Base-by-base conservation (phyloP, 768 basidiomycete genomes). In the Amylocystis lapponica region DNA sequence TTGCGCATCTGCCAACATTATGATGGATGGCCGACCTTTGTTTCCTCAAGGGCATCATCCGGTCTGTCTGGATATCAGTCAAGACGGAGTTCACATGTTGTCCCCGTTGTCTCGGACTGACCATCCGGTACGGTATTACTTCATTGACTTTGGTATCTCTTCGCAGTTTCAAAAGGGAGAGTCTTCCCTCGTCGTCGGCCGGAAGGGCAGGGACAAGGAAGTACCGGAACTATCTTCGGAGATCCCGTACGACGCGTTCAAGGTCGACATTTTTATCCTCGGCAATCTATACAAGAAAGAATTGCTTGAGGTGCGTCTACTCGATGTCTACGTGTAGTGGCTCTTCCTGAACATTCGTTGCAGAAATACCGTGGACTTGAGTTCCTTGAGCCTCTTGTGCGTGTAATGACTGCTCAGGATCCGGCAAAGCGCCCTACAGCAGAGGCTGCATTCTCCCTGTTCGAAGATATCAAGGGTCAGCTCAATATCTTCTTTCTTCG, bases 231-330 rank as follows among this genome's bases (percentile, higher is more conserved):
- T 60, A 2, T 54, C 49, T 3, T 11, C 19, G 10, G 30, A 39
- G 1, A 21, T 44, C 2, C 59, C 54, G 1, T 59, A 60, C 34
- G 47, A 62, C 27, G 44, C 54, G 1, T 58, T 49, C 46, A 54
- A 57, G 36, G 46, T 52, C 27, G 61, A 60, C 21, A 55, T 59
- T 2, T 62, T 49, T 36, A 47, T 50, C 9, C 43, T 60, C 7
- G 59, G 61, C 2, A 52, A 58, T 39, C 16, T 60, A 1, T 59
- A 46, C 34, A 36, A 45, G 22, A 50, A 50, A 26, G 46, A 54
- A 10, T 49, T 56, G 12, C 16, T 42, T 9, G 20, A 29, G 27
- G 39, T 41, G n/a, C n/a, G n/a, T n/a, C n/a, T n/a, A n/a, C n/a
- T n/a, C n/a, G n/a, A n/a, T n/a, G n/a, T n/a, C n/a, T n/a, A n/a